Conservation (phyloP, 768 basidiomycete species). For the Amanita pseudoporphyria region DNA sequence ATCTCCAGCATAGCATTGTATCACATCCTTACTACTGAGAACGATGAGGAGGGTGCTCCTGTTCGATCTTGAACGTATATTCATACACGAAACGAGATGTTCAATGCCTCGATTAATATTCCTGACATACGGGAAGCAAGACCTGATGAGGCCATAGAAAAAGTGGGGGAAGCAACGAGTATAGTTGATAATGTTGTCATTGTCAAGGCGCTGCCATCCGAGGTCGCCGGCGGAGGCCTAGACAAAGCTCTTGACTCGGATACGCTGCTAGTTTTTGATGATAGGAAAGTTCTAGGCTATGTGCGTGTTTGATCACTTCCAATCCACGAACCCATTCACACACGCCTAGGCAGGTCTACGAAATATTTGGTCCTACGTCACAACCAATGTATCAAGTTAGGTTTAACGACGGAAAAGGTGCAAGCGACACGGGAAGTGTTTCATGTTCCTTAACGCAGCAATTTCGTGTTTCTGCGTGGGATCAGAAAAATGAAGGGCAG, state of each 20-base stretch:
- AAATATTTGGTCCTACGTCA: conserved; percentile 91
- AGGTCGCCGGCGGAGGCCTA: conserved; percentile 33
- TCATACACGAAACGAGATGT: conserved; percentile 62
- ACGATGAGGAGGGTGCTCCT: conserved; percentile 43
- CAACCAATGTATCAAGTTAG: conserved; percentile 87
- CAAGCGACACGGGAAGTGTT: conserved; percentile 57
- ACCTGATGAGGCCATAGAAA: conserved; percentile 56
- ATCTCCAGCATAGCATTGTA: conserved; percentile 4
- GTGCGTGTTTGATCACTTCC: conserved; percentile 36
- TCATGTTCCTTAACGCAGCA: conserved; percentile 72
- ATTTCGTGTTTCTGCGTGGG: conserved; percentile 73
- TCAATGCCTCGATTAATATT: conserved; percentile 45
- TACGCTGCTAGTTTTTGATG: conserved; percentile 83
- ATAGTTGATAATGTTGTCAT: conserved; percentile 68
- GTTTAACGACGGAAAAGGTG: conserved; percentile 55
- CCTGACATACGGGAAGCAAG: conserved; percentile 60
- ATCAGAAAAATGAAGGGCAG: conserved; percentile 72
- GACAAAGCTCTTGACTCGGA: conserved; percentile 77
- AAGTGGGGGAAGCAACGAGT: conserved; percentile 69
- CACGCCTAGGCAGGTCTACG: conserved; percentile 55
- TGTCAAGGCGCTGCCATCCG: conserved; percentile 49
- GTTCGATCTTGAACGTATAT: conserved; percentile 34
- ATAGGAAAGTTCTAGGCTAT: conserved; percentile 83
- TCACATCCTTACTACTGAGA: conserved; percentile 26
- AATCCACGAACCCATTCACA: conserved; percentile 7